phyloP scores from a whole-genome alignment of 1,139 yeast genomes.

The Hyphopichia fennica region DNA sequence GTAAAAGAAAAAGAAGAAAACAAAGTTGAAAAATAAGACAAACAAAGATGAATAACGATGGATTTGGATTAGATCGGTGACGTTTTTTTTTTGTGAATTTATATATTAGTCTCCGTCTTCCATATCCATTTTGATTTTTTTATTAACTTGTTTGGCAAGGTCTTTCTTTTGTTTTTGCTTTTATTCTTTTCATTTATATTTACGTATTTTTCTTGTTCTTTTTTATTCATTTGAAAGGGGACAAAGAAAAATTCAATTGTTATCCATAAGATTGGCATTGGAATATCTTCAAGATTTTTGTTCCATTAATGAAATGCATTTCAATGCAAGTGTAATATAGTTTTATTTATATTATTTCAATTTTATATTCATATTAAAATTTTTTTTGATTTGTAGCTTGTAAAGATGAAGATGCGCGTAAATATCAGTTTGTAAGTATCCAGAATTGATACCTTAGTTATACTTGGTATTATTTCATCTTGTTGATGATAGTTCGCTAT shows the following conservation, averaged over 20 bases:
- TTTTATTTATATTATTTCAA: conserved; percentile 3
- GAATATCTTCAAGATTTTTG: conserved; percentile 26
- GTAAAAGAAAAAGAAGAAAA: neutral
- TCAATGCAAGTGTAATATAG: conserved; percentile 21
- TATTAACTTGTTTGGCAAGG: conserved; percentile 1
- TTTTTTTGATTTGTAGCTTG: too few relatives aligned
- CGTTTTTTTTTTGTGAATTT: neutral
- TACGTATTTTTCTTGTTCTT: conserved; percentile 1
- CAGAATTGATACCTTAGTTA: too few relatives aligned
- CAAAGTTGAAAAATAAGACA: neutral
- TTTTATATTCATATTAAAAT: neutral
- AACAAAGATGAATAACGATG: neutral
- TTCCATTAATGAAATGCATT: conserved; percentile 18
- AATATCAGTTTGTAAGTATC: too few relatives aligned
- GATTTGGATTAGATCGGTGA: neutral
- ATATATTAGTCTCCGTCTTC: conserved; percentile 1
- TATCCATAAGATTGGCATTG: conserved; percentile 34
- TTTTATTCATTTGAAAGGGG: neutral
- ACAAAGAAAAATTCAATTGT: conserved; percentile 9
- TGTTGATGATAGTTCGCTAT: too few relatives aligned
- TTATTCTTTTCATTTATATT: neutral
- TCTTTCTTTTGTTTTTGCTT: conserved; percentile 1
- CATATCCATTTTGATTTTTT: conserved; percentile 1
- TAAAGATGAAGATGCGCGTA: too few relatives aligned
- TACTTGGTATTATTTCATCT: too few relatives aligned